These are phyloP conservation scores for Colletotrichum godetiae DNA, from an alignment of 2,329 filamentous ascomycete genomes.

Conservation along the genomic window DNA sequence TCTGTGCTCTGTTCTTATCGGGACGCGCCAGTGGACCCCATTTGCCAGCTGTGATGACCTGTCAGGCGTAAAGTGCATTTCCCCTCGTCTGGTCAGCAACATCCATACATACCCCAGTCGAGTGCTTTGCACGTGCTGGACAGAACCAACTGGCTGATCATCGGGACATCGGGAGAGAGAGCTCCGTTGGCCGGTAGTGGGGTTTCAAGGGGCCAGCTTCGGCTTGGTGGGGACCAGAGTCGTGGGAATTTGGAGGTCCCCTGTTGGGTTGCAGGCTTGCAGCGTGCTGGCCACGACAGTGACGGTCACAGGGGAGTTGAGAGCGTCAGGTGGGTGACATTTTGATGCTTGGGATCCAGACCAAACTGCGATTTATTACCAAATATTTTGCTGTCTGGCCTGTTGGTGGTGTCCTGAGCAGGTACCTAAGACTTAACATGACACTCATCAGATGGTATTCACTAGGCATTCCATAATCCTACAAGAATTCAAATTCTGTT, in stretches of 20 bases:
- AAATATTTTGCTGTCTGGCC: background rate
- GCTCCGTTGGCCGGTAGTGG: conserved; percentile 13
- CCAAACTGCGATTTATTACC: background rate
- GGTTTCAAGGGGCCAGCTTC: conserved; percentile 10
- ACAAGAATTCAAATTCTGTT: background rate
- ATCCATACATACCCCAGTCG: background rate
- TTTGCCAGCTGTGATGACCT: conserved; percentile 12
- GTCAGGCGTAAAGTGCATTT: background rate
- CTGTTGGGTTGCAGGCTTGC: background rate
- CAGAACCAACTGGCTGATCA: background rate
- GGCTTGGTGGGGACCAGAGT: background rate
- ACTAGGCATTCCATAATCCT: background rate
- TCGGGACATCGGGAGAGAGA: conserved; percentile 12
- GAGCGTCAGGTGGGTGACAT: conserved; percentile 24
- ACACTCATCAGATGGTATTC: too few relatives aligned
- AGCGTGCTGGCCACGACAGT: background rate
- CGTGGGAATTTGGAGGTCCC: background rate
- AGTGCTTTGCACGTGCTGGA: background rate
- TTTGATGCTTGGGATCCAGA: background rate
- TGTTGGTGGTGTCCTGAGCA: background rate
- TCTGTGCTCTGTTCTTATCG: conserved; percentile 21
- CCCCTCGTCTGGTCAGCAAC: background rate
- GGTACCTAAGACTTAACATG: too few relatives aligned
- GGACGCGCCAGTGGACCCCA: background rate
- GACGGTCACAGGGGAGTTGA: conserved; percentile 20